phyloP scores from a whole-genome alignment of 495 filamentous ascomycete genomes.

The Podospora australis region DNA sequence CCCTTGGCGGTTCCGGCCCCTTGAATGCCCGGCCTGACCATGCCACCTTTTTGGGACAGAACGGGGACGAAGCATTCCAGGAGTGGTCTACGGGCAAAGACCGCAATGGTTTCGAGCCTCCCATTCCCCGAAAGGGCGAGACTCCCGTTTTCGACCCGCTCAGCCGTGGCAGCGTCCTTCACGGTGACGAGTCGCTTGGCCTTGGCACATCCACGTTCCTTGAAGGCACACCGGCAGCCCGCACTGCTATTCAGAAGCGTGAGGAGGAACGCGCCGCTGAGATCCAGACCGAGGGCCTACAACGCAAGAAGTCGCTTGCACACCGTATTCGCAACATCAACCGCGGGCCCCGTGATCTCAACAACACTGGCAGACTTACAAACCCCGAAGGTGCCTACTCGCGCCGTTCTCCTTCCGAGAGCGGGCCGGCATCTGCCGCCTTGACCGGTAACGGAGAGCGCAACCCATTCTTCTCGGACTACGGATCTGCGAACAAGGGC shows the following conservation, averaged over 20 bases:
- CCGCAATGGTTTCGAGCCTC: conserved; percentile 4
- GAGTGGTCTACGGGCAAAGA: conserved; percentile 53
- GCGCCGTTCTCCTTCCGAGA: conserved; percentile 46
- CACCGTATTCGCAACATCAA: conserved; percentile 73
- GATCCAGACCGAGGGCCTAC: conserved; percentile 55
- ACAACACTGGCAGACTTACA: conserved; percentile 46
- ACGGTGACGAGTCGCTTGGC: conserved; percentile 77
- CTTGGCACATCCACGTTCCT: conserved; percentile 94
- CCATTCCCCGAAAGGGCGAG: conserved; percentile 27
- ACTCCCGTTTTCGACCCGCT: conserved; percentile 44
- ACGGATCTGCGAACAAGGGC: conserved; percentile 33
- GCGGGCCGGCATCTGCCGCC: conserved; percentile 60
- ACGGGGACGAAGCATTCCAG: conserved; percentile 72
- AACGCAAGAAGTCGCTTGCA: conserved; percentile 88
- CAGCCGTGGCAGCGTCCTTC: conserved; percentile 58
- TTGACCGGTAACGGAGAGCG: conserved; percentile 49
- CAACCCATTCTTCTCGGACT: conserved; percentile 88
- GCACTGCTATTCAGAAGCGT: conserved; percentile 71
- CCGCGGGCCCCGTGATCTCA: conserved; percentile 44
- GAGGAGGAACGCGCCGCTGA: conserved; percentile 58
- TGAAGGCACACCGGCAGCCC: conserved; percentile 86
- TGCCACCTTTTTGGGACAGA: conserved; percentile 70
- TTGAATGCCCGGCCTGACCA: conserved; percentile 77
- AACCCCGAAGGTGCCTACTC: conserved; percentile 41
- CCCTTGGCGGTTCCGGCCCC: conserved; percentile 81